Evolutionary conservation across 208 protist species (phyloP).

Genomic region (Leptomonas seymouri): DNA sequence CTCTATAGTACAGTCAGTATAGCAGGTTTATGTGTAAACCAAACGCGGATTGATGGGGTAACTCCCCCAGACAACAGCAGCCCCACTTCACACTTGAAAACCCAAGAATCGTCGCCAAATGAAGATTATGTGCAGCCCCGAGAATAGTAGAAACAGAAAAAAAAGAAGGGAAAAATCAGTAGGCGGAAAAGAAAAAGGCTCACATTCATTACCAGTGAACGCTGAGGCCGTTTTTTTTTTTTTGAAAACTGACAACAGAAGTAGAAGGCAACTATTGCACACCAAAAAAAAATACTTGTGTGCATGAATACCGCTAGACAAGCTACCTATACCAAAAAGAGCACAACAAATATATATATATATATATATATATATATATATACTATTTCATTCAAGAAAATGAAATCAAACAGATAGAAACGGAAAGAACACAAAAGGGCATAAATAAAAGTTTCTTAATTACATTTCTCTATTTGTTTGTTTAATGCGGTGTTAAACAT

Average conservation of each 20-base stretch:
- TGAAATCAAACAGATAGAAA: neutral
- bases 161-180: conserved; percentile 13
- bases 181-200: conserved; percentile 7
- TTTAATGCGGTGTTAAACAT: neutral
- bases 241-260: too few relatives aligned
- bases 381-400: neutral
- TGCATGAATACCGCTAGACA: too few relatives aligned
- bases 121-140: neutral
- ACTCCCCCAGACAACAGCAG: neutral
- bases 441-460: too few relatives aligned
- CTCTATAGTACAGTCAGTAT: too few relatives aligned
- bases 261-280: too few relatives aligned
- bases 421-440: too few relatives aligned
- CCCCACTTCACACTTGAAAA: conserved; percentile 11
- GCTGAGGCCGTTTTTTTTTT: too few relatives aligned
- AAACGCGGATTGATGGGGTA: too few relatives aligned
- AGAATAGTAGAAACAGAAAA: conserved; percentile 16
- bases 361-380: neutral
- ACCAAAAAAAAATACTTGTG: too few relatives aligned
- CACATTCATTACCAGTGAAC: neutral
- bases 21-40: too few relatives aligned
- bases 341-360: neutral
- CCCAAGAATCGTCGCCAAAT: too few relatives aligned
- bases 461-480: neutral
- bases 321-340: neutral